A percentile compares a stretch with the other conserved stretches of the same genome.
phyloP scores from a whole-genome alignment of 768 basidiomycete species.

The Suillus brevipes region DNA sequence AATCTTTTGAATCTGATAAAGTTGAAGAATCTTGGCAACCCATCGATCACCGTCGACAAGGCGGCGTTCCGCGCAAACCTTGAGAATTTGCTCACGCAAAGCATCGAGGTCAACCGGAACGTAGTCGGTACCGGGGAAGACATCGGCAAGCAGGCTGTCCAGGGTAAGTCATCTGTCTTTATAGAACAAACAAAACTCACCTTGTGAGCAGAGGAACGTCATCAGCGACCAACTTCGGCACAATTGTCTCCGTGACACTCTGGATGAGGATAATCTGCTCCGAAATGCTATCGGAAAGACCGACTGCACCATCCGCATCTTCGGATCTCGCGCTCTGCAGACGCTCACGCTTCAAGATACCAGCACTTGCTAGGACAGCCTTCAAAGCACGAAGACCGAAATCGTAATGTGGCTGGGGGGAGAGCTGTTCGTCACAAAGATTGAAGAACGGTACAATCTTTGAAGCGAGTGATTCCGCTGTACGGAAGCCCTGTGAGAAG shows the following conservation, averaged over 20 bases:
- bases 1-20: conserved; percentile 99
- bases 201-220: conserved; percentile 94
- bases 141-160: conserved; percentile 84
- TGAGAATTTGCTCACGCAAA: conserved; percentile 80
- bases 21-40: conserved; percentile 93
- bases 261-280: conserved; percentile 98
- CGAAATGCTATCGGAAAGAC: conserved; percentile 69
- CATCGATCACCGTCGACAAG: conserved; percentile 87
- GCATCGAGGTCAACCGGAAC: conserved; percentile 84
- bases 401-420: conserved; percentile 97
- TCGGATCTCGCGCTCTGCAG: conserved; percentile 49
- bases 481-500: conserved; percentile 98
- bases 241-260: conserved; percentile 97
- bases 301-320: conserved; percentile 44
- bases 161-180: background rate
- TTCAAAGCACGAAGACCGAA: conserved; percentile 98
- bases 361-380: conserved; percentile 93
- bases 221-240: conserved; percentile 95
- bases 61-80: conserved; percentile 84
- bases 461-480: conserved; percentile 94
- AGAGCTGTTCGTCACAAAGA: conserved; percentile 95
- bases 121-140: conserved; percentile 96
- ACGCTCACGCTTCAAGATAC: conserved; percentile 94
- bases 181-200: conserved; percentile 40
- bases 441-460: conserved; percentile 99